These are phyloP conservation scores for Corymbia citriodora DNA, from an alignment of 441 rosid species.

Conservation along the genomic window DNA sequence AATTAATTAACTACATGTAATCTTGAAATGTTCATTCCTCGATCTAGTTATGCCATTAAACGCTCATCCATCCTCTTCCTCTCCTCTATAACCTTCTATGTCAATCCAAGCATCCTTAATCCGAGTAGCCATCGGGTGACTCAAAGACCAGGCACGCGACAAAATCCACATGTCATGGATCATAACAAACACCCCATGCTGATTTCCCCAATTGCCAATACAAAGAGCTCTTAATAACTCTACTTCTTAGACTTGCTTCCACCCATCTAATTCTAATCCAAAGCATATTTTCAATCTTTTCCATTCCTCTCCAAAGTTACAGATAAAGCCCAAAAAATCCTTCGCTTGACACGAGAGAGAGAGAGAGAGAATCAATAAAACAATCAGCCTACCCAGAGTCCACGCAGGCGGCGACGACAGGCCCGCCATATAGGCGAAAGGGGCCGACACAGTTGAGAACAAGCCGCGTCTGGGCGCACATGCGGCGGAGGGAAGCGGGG, in stretches of 20 bases:
- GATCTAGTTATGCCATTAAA: not conserved
- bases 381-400: constrained; percentile 45
- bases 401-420: constrained; percentile 79
- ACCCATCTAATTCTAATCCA: not conserved
- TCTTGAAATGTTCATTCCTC: not conserved
- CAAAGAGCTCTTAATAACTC: not conserved
- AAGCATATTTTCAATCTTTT: not conserved
- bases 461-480: constrained; percentile 60
- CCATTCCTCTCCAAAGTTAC: not conserved
- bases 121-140: not conserved
- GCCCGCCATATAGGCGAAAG: constrained; percentile 68
- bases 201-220: not conserved
- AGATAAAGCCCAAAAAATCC: not conserved
- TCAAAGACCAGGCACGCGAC: not conserved
- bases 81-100: not conserved
- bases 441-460: constrained; percentile 90
- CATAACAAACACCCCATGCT: not conserved
- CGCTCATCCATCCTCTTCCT: not conserved
- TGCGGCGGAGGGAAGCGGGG: constrained; percentile 57
- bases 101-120: not conserved
- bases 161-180: not conserved
- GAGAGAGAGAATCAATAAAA: not conserved
- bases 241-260: not conserved
- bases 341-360: not conserved
- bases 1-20: not conserved